Percentiles rank a stretch among this genome's conserved stretches.
phyloP scores from a whole-genome alignment of 2,329 filamentous ascomycete species.

The Colletotrichum eremochloae region DNA sequence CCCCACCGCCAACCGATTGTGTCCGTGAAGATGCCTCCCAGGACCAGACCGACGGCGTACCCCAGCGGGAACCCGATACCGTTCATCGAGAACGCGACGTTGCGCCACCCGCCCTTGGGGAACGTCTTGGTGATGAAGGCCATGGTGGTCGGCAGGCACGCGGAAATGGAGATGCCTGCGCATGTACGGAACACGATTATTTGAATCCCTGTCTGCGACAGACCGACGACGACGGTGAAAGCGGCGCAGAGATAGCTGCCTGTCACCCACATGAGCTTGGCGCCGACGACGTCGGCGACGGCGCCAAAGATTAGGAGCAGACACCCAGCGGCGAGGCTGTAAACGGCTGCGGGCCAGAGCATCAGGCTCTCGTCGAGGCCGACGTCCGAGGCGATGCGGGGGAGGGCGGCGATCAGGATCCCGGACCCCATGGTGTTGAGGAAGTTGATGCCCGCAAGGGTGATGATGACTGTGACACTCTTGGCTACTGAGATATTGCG shows the following conservation, averaged over 20 bases:
- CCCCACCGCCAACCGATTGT: constrained; percentile 62
- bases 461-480: constrained; percentile 49
- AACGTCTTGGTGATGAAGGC: constrained; percentile 55
- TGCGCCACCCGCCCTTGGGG: constrained; percentile 52
- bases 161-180: constrained; percentile 53
- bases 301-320: constrained; percentile 54
- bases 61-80: constrained; percentile 62
- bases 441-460: constrained; percentile 52
- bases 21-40: constrained; percentile 63
- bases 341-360: constrained; percentile 51
- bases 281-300: constrained; percentile 54
- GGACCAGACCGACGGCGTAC: constrained; percentile 62
- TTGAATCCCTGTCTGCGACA: constrained; percentile 52
- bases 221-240: constrained; percentile 52
- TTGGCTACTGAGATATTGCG: constrained; percentile 46
- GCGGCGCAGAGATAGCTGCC: constrained; percentile 51
- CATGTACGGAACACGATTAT: constrained; percentile 54
- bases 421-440: constrained; percentile 55
- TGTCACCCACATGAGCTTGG: constrained; percentile 51
- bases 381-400: constrained; percentile 54
- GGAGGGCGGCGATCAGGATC: constrained; percentile 54
- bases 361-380: constrained; percentile 48
- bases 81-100: constrained; percentile 58
- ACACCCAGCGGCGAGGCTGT: constrained; percentile 48
- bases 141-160: constrained; percentile 55